Conservation (phyloP, 805 yeast genomes). For the Torulaspora quercuum region DNA sequence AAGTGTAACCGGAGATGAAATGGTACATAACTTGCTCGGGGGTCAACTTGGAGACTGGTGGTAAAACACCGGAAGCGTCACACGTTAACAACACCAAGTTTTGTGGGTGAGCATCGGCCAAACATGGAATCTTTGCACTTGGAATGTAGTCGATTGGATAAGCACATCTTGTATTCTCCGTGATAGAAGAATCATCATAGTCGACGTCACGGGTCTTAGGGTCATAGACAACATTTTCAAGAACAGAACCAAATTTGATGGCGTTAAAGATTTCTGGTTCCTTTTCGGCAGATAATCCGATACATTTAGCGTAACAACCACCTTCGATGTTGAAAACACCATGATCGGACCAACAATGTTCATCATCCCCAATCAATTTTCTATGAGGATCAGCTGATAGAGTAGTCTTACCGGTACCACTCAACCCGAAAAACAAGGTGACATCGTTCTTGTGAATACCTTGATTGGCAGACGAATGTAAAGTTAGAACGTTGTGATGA, state of each 20-base stretch:
- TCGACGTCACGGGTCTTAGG: conserved; percentile 76
- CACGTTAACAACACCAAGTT: conserved; percentile 91
- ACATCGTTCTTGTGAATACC: conserved; percentile 80
- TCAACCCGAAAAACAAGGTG: conserved; percentile 91
- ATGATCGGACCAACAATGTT: conserved; percentile 98
- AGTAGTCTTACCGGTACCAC: conserved; percentile 98
- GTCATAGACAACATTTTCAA: conserved; percentile 90
- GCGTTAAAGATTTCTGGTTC: conserved; percentile 98
- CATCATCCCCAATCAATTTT: conserved; percentile 94
- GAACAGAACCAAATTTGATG: conserved; percentile 87
- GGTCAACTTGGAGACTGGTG: conserved; percentile 91
- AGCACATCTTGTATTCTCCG: conserved; percentile 98
- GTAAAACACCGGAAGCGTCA: conserved; percentile 97
- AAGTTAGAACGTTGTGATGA: conserved; percentile 82
- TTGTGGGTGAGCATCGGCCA: conserved; percentile 84
- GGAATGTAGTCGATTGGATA: conserved; percentile 97
- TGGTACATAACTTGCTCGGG: conserved; percentile 98
- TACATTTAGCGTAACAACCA: conserved; percentile 98
- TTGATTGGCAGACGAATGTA: conserved; percentile 94
- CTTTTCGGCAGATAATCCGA: conserved; percentile 82
- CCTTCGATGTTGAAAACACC: conserved; percentile 99
- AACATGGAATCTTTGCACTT: conserved; percentile 92
- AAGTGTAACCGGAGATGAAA: conserved; percentile 96
- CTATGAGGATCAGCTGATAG: conserved; percentile 94
- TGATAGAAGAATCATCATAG: conserved; percentile 73